These are phyloP conservation scores for Solanum verrucosum DNA, from an alignment of 257 asterid genomes.

Conservation along the genomic window DNA sequence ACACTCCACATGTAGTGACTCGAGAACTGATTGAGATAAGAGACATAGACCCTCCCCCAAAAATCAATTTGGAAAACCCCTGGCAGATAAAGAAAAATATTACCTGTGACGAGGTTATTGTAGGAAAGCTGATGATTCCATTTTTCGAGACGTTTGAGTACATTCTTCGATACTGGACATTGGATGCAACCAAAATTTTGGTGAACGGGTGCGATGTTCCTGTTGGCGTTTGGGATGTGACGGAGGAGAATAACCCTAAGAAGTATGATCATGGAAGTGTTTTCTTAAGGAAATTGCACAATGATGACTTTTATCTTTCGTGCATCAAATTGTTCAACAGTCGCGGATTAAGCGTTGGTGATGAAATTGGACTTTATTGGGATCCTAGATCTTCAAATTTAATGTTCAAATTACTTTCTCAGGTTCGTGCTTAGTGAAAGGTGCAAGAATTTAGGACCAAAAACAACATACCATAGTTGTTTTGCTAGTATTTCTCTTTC, in stretches of 20 bases:
- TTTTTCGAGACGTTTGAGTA: conserved; percentile 13
- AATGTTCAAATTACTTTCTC: conserved; percentile 15
- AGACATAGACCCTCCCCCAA: conserved; percentile 23
- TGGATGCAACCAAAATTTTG: conserved; percentile 17
- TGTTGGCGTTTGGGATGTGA: conserved; percentile 43
- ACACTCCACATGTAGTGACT: background rate
- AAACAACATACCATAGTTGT: background rate
- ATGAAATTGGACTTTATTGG: conserved; percentile 43
- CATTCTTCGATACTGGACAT: conserved; percentile 37
- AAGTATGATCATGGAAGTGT: conserved; percentile 4
- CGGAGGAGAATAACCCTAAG: conserved; percentile 11
- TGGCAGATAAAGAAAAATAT: conserved; percentile 34
- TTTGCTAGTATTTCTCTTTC: background rate
- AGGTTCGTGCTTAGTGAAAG: background rate
- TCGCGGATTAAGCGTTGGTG: conserved; percentile 14
- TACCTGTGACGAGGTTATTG: background rate
- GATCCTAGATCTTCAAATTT: conserved; percentile 15
- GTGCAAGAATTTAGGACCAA: background rate
- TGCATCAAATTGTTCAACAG: conserved; percentile 27
- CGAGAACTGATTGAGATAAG: conserved; percentile 32
- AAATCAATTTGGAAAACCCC: conserved; percentile 11
- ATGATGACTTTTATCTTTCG: conserved; percentile 15
- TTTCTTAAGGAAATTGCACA: conserved; percentile 18
- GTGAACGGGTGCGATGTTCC: conserved; percentile 14
- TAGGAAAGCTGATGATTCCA: background rate